A percentile compares a stretch with the other conserved stretches of the same genome.
These are phyloP conservation scores for Mangifera indica DNA, from an alignment of 345 rosid genomes.

Conservation along the genomic window DNA sequence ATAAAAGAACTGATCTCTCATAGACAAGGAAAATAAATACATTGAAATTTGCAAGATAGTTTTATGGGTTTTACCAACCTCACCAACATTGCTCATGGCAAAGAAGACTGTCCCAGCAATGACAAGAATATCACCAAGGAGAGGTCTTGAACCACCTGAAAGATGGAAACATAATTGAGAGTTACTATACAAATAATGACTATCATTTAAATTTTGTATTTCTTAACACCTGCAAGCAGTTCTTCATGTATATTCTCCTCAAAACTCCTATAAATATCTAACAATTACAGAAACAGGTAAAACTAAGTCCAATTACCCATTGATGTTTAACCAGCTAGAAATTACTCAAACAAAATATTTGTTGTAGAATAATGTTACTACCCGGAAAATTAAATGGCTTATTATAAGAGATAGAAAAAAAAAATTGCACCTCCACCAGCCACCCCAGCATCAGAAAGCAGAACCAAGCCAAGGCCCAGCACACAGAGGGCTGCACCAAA, in stretches of 20 bases:
- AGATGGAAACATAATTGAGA: neutral
- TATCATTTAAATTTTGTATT: neutral
- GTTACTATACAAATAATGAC: neutral
- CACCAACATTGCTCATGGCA: slow-evolving; percentile 21
- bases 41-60: neutral
- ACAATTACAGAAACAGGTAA: slow-evolving; percentile 4
- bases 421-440: slow-evolving; percentile 52
- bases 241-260: neutral
- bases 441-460: slow-evolving; percentile 56
- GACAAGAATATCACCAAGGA: slow-evolving; percentile 18
- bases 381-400: neutral
- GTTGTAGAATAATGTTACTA: neutral
- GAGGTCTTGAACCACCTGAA: slow-evolving; percentile 20
- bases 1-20: neutral
- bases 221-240: neutral
- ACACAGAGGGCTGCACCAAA: slow-evolving; percentile 53
- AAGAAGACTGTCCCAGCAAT: slow-evolving; percentile 15
- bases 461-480: slow-evolving; percentile 56
- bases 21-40: neutral
- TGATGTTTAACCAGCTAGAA: neutral
- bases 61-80: slow-evolving; percentile 29
- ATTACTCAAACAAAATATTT: neutral
- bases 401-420: neutral
- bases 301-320: neutral
- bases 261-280: neutral